Conservation (phyloP, 768 basidiomycete species). For the Chalciporus chontae region DNA sequence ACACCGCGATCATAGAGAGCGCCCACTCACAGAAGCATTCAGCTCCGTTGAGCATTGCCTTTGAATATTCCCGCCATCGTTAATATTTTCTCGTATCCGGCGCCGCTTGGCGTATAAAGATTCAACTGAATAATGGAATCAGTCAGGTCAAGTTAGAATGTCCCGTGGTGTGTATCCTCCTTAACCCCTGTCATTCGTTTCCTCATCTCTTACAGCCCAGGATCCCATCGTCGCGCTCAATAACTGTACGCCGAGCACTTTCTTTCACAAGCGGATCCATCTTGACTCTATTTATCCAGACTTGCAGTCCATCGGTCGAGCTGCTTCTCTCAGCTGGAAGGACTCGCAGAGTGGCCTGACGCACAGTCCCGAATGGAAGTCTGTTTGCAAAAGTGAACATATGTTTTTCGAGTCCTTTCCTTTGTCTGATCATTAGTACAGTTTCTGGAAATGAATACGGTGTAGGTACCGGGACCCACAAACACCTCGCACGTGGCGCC, state of each 20-base stretch:
- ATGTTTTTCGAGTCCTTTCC: slow-evolving; percentile 5
- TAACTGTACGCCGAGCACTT: slow-evolving; percentile 34
- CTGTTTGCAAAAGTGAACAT: slow-evolving; percentile 53
- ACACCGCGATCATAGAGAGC: slow-evolving; percentile 29
- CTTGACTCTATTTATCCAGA: slow-evolving; percentile 34
- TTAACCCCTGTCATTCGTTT: background rate
- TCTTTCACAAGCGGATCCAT: background rate
- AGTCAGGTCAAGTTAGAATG: slow-evolving; percentile 20
- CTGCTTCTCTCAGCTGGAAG: slow-evolving; percentile 51
- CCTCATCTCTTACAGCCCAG: slow-evolving; percentile 21
- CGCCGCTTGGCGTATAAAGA: too few species aligned
- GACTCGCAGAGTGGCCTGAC: slow-evolving; percentile 43
- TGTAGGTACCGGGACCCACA: slow-evolving; percentile 46
- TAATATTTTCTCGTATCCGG: slow-evolving; percentile 16
- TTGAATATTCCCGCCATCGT: slow-evolving; percentile 22
- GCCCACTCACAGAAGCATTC: slow-evolving; percentile 18
- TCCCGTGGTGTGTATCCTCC: slow-evolving; percentile 13
- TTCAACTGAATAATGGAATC: slow-evolving; percentile 13
- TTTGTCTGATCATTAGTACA: slow-evolving; percentile 26
- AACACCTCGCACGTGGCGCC: slow-evolving; percentile 47
- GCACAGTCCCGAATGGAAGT: slow-evolving; percentile 52
- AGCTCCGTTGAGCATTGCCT: slow-evolving; percentile 30
- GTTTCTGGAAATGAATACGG: slow-evolving; percentile 51
- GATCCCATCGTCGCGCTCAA: slow-evolving; percentile 35
- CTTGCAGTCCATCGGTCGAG: slow-evolving; percentile 45